These are phyloP conservation scores for Globisporangium acanthophoron DNA, from an alignment of 352 stramenopile species.

Conservation along the genomic window DNA sequence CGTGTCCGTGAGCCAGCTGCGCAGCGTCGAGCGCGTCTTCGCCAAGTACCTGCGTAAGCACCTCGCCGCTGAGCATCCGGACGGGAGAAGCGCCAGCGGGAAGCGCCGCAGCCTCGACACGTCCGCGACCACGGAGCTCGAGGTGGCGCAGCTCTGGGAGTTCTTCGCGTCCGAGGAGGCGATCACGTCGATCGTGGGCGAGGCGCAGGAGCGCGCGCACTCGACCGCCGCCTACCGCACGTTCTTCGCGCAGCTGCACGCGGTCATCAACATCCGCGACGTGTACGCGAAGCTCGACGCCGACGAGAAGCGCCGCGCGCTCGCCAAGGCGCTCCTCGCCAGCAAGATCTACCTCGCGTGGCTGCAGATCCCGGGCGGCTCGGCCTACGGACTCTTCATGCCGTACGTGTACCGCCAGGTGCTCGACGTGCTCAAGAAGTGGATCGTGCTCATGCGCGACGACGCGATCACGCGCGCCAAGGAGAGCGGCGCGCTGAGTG, in stretches of 20 bases:
- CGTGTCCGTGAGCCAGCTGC: conserved; percentile 37
- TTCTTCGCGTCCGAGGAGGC: conserved; percentile 56
- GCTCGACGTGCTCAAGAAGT: conserved; percentile 77
- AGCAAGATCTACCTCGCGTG: conserved; percentile 75
- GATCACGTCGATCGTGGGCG: conserved; percentile 26
- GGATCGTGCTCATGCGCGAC: conserved; percentile 37
- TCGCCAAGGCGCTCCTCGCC: conserved; percentile 60
- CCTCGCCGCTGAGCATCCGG: conserved; percentile 8
- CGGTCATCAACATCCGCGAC: conserved; percentile 53
- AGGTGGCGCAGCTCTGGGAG: conserved; percentile 36
- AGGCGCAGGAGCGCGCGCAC: conserved; percentile 27
- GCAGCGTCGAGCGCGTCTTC: conserved; percentile 46
- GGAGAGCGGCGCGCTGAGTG: not conserved
- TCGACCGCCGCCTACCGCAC: conserved; percentile 49
- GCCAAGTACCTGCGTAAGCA: conserved; percentile 45
- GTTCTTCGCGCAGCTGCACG: conserved; percentile 56
- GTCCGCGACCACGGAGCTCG: conserved; percentile 6
- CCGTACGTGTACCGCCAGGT: conserved; percentile 80
- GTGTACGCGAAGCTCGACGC: conserved; percentile 34
- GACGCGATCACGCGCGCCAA: conserved; percentile 7
- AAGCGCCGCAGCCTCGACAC: conserved; percentile 5
- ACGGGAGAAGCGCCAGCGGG: not conserved
- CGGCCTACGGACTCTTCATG: conserved; percentile 83
- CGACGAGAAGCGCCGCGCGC: conserved; percentile 28
- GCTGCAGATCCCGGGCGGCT: conserved; percentile 75